Conservation (phyloP, 2,329 filamentous ascomycete species). For the Pestalotiopsis sp. region DNA sequence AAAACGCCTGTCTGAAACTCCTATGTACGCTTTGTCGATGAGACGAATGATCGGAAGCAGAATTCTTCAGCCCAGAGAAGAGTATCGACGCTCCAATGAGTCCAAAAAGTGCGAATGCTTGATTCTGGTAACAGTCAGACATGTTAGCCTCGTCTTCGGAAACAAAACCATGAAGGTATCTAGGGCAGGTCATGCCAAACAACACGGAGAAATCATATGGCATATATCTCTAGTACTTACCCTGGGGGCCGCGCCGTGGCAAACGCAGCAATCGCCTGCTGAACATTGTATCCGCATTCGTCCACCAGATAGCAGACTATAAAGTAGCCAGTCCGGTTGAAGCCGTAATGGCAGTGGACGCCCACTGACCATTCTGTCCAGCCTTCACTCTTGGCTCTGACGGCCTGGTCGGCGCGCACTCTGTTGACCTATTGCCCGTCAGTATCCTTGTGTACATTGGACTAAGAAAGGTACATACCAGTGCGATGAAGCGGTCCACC, state of each 20-base stretch:
- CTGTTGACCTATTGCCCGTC: slow-evolving; percentile 50
- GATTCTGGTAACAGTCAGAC: slow-evolving; percentile 63
- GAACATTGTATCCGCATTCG: slow-evolving; percentile 67
- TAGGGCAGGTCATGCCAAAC: neutral
- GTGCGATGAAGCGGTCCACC: slow-evolving; percentile 48
- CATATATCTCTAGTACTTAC: neutral
- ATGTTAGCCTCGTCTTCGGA: neutral
- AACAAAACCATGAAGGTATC: neutral
- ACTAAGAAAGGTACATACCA: slow-evolving; percentile 33
- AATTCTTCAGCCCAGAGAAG: slow-evolving; percentile 16
- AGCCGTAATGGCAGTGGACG: slow-evolving; percentile 95
- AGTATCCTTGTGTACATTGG: neutral
- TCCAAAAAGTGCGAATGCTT: slow-evolving; percentile 88
- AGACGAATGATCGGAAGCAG: too few species aligned
- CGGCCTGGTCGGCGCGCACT: slow-evolving; percentile 50
- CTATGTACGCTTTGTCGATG: too few species aligned
- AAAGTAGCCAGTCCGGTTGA: slow-evolving; percentile 91
- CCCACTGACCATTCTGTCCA: slow-evolving; percentile 57
- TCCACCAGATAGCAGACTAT: slow-evolving; percentile 91
- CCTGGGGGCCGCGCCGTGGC: slow-evolving; percentile 58
- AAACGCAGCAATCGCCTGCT: slow-evolving; percentile 80
- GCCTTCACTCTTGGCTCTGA: slow-evolving; percentile 37
- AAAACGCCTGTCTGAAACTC: too few species aligned
- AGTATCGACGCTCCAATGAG: slow-evolving; percentile 78
- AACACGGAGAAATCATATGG: neutral